phyloP scores from a whole-genome alignment of 768 basidiomycete species.

The Termitomyces sp. region DNA sequence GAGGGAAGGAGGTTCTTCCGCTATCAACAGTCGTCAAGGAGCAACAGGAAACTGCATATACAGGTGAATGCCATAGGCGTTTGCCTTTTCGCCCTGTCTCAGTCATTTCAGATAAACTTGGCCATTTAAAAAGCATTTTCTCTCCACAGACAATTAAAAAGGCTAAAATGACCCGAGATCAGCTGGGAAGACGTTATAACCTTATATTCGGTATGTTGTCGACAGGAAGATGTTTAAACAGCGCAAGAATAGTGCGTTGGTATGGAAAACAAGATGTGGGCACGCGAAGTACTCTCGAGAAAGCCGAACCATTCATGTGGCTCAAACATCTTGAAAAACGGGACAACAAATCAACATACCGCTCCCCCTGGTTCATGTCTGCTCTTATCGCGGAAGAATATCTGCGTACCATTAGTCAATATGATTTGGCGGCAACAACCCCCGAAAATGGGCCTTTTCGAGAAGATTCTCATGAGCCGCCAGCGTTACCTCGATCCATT shows the following conservation, averaged over 20 bases:
- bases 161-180: slow-evolving; percentile 57
- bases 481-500: slow-evolving; percentile 15
- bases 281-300: slow-evolving; percentile 49
- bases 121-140: slow-evolving; percentile 42
- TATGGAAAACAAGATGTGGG: slow-evolving; percentile 42
- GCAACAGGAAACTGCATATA: slow-evolving; percentile 54
- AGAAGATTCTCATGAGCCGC: slow-evolving; percentile 14
- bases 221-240: slow-evolving; percentile 31
- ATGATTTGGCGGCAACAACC: slow-evolving; percentile 36
- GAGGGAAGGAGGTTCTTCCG: slow-evolving; percentile 43
- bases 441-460: slow-evolving; percentile 31
- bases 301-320: slow-evolving; percentile 70
- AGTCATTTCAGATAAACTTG: slow-evolving; percentile 46
- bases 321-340: slow-evolving; percentile 58
- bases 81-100: neutral
- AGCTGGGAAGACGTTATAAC: slow-evolving; percentile 60
- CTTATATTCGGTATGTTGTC: slow-evolving; percentile 39
- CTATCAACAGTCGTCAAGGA: slow-evolving; percentile 43
- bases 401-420: slow-evolving; percentile 31
- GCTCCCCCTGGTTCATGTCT: slow-evolving; percentile 58
- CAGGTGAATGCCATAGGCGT: slow-evolving; percentile 34
- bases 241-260: slow-evolving; percentile 55
- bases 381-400: slow-evolving; percentile 70
- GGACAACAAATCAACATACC: slow-evolving; percentile 21
- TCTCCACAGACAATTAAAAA: slow-evolving; percentile 55